Percentiles rank a stretch among this genome's conserved stretches.
Evolutionary conservation across 495 filamentous ascomycete species (phyloP).

Genomic region (Neurospora africana): DNA sequence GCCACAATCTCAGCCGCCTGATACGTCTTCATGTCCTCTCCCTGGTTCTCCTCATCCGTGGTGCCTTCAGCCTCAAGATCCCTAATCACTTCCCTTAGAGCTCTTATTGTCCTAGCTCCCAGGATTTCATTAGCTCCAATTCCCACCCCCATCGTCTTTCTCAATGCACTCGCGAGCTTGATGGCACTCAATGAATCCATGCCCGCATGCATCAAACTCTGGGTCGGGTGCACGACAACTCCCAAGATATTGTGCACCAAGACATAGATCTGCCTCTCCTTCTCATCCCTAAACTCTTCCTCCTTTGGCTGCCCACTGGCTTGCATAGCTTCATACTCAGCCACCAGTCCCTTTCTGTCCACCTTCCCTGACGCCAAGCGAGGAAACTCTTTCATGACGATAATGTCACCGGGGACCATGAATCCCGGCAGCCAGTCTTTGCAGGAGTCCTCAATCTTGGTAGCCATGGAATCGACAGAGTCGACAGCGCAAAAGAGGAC

Average conservation of each 20-base stretch:
- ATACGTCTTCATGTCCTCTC: background rate
- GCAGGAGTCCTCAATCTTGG: conserved; percentile 46
- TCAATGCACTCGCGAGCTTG: conserved; percentile 48
- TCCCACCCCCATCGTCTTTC: conserved; percentile 34
- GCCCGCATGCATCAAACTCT: conserved; percentile 43
- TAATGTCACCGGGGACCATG: conserved; percentile 66
- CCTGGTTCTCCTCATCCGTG: background rate
- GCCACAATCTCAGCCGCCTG: background rate
- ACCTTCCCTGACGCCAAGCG: conserved; percentile 69
- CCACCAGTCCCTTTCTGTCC: conserved; percentile 53
- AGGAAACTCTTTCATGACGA: conserved; percentile 51
- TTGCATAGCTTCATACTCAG: conserved; percentile 36
- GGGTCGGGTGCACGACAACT: conserved; percentile 22
- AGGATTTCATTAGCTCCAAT: conserved; percentile 49
- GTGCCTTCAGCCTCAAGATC: background rate
- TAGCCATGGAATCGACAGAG: conserved; percentile 12
- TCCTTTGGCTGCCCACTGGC: background rate
- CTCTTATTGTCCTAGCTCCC: conserved; percentile 32
- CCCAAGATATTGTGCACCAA: conserved; percentile 39
- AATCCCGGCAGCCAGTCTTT: conserved; percentile 60
- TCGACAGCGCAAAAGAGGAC: conserved; percentile 57
- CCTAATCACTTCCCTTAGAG: background rate
- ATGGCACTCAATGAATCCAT: conserved; percentile 69
- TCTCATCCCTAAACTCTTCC: conserved; percentile 18
- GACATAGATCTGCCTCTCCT: conserved; percentile 38